phyloP scores from a whole-genome alignment of 345 rosid genomes.

The Alliaria petiolata region DNA sequence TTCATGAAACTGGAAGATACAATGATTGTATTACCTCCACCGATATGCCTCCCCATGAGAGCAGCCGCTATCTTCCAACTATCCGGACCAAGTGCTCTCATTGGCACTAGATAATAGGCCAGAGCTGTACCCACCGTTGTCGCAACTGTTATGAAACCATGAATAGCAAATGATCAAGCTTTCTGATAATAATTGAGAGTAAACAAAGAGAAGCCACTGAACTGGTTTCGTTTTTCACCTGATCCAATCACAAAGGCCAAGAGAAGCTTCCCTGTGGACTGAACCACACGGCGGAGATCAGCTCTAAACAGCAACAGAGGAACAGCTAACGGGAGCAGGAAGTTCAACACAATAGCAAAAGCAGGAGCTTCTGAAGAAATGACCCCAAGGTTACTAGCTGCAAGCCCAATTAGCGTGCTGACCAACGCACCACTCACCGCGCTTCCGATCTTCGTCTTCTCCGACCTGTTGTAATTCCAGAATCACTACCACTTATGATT shows the following conservation, averaged over 20 bases:
- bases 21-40: conserved; percentile 49
- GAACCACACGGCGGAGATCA: conserved; percentile 62
- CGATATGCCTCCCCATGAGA: conserved; percentile 89
- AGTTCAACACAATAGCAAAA: conserved; percentile 57
- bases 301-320: conserved; percentile 80
- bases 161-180: conserved; percentile 5
- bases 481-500: neutral
- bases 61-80: conserved; percentile 96
- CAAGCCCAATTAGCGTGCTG: conserved; percentile 80
- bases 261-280: conserved; percentile 74
- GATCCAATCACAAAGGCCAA: conserved; percentile 78
- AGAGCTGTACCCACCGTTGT: conserved; percentile 68
- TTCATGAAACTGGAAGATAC: neutral
- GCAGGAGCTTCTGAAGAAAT: conserved; percentile 69
- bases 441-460: conserved; percentile 81
- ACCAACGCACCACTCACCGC: conserved; percentile 81
- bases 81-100: conserved; percentile 80
- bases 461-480: conserved; percentile 54
- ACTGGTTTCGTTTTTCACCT: conserved; percentile 34
- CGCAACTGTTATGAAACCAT: conserved; percentile 46
- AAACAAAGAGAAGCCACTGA: neutral
- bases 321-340: conserved; percentile 73
- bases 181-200: neutral
- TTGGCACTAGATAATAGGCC: conserved; percentile 77
- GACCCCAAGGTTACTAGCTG: conserved; percentile 72